These are phyloP conservation scores for Luffa aegyptiaca DNA, from an alignment of 306 rosid species.

Conservation along the genomic window DNA sequence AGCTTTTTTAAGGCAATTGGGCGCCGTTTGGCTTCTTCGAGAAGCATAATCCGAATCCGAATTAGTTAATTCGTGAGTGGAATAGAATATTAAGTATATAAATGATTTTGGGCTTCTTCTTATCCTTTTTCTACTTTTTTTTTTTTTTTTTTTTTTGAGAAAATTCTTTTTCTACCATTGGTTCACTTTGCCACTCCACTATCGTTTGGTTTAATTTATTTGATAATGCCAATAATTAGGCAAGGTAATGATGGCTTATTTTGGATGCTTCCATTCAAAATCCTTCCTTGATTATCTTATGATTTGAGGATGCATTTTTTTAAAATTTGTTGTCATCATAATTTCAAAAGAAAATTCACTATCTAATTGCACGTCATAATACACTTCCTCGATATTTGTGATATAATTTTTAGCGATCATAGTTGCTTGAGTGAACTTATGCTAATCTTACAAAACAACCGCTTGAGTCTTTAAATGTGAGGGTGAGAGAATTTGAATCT, in stretches of 20 bases:
- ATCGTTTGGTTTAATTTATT: background rate
- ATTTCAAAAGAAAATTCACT: background rate
- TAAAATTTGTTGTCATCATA: background rate
- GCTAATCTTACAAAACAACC: too few relatives aligned
- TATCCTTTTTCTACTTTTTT: background rate
- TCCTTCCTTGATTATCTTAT: background rate
- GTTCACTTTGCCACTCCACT: constrained; percentile 6
- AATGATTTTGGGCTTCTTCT: background rate
- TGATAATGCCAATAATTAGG: background rate
- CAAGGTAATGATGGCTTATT: background rate
- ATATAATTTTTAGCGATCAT: too few relatives aligned
- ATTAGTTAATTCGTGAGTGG: constrained; percentile 29
- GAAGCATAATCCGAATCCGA: constrained; percentile 40
- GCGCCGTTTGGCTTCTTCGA: constrained; percentile 41
- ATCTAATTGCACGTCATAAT: background rate
- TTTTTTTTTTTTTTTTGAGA: too few relatives aligned
- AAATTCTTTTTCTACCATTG: background rate
- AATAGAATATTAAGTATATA: constrained; percentile 19
- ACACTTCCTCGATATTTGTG: too few relatives aligned
- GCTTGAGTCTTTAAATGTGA: background rate
- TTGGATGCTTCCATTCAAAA: constrained; percentile 1
- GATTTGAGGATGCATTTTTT: background rate
- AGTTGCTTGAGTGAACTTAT: too few relatives aligned
- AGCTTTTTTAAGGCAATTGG: constrained; percentile 10
- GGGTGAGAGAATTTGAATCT: too few relatives aligned